These are phyloP conservation scores for Chrysoporthe puriensis DNA, from an alignment of 2,329 filamentous ascomycete genomes.

Conservation along the genomic window DNA sequence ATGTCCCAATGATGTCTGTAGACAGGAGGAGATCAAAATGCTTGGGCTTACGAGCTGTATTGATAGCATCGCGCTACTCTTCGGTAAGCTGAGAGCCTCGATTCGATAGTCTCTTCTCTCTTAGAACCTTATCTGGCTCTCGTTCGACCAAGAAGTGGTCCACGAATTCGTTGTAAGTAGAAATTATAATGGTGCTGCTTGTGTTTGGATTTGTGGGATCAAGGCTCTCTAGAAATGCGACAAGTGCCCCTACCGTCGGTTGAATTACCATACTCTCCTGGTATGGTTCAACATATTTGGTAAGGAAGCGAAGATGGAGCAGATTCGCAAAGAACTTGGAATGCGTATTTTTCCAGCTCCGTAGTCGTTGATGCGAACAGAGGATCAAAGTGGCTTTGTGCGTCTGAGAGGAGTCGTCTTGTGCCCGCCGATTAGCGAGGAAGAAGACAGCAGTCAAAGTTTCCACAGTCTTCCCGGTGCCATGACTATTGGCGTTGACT, in stretches of 20 bases:
- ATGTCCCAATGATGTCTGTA: constrained; percentile 9
- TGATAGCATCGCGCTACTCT: constrained; percentile 8
- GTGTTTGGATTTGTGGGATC: neutral
- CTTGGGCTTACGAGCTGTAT: neutral
- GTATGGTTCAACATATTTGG: neutral
- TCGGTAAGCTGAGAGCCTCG: neutral
- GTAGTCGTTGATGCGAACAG: constrained; percentile 4
- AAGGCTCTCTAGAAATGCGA: neutral
- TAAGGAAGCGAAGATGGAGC: neutral
- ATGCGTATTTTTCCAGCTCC: constrained; percentile 5
- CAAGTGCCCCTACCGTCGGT: neutral
- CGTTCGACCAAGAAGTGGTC: neutral
- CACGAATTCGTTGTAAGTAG: neutral
- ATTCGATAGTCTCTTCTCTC: neutral
- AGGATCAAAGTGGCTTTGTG: constrained; percentile 12
- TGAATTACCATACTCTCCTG: neutral
- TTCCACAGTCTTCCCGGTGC: constrained; percentile 18
- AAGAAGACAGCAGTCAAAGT: constrained; percentile 12
- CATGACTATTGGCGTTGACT: constrained; percentile 13
- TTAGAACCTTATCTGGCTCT: neutral
- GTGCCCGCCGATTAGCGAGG: constrained; percentile 4
- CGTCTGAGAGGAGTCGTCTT: accelerated
- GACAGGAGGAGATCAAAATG: constrained; percentile 10
- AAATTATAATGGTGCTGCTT: neutral
- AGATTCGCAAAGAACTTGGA: constrained; percentile 8